Conservation (phyloP, 495 filamentous ascomycete species). For the Podospora sp. region DNA sequence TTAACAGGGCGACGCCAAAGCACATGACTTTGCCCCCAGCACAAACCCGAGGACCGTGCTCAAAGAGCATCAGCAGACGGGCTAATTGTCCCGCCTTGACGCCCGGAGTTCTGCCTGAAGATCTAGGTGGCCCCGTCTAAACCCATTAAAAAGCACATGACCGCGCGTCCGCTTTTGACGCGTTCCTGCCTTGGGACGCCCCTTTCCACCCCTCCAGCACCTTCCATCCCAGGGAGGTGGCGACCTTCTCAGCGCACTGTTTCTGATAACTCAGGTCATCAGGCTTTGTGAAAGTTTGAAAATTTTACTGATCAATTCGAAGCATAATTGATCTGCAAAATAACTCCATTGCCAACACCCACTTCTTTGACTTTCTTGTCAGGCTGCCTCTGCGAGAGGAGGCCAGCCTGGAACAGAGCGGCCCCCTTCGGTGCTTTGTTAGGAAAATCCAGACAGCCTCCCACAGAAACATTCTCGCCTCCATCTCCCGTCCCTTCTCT, state of each 20-base stretch:
- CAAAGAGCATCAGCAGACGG: slow-evolving; percentile 3
- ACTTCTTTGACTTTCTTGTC: background rate
- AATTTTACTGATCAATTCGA: background rate
- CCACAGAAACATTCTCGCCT: too few species aligned
- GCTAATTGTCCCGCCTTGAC: background rate
- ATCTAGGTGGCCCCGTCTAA: background rate
- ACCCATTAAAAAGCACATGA: slow-evolving; percentile 6
- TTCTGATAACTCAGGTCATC: background rate
- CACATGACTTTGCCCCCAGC: slow-evolving; percentile 28
- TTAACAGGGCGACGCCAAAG: slow-evolving; percentile 33
- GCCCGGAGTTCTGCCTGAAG: background rate
- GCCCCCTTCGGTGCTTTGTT: background rate
- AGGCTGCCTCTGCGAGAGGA: background rate
- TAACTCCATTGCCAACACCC: background rate
- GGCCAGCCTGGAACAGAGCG: background rate
- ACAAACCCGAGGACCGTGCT: slow-evolving; percentile 2
- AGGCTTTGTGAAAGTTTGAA: background rate
- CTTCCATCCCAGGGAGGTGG: background rate
- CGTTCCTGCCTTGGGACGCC: background rate
- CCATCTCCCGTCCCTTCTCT: background rate
- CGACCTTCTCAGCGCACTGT: background rate
- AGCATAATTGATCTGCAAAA: background rate
- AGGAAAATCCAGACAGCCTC: background rate
- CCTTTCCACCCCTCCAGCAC: too few species aligned
- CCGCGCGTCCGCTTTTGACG: slow-evolving; percentile 4